Evolutionary conservation across 345 rosid genomes (phyloP), one percentile per base, ranked within the genome.

Genomic region (Raphanus sativus): DNA sequence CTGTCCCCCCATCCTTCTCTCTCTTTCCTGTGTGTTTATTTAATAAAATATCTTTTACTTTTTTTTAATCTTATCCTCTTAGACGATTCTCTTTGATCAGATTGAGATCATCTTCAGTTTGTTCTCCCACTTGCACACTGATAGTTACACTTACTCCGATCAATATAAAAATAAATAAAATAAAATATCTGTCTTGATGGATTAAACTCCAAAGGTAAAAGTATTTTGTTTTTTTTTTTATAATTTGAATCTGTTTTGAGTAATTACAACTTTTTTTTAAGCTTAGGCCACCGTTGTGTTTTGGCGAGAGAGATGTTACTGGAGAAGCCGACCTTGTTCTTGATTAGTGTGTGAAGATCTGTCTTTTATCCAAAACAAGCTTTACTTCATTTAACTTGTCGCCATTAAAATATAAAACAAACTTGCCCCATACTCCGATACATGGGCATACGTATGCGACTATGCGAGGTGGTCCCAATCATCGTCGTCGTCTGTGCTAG

Each of bases 401-500:
- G 26, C 16, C 9, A 62, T 17, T 73, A 62, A 1, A 63, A 52
- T 69, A 69, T 15, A 21, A 28, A 60, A 16, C 70, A 77, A 64
- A 5, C 26, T 1, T 62, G 17, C 17, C 77, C 81, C 81, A 72
- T 66, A 78, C 65, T 33, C 65, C 67, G 16, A 65, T 67, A 71
- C 71, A 77, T 71, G 81, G 76, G 76, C 71, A 77, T 70, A 71
- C 81, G 76, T 65, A 64, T 56, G 54, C 32, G 6, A 15, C 72
- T 65, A 64, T 56, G 54, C 32, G 6, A 15, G 61, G 81, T 78
- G 81, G 81, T 72, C 77, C 81, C 81, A 32, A 1, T 65, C 81
- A 55, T 78, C 81, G 68, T 77, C 81, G 62, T 71, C 72, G 76
- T 71, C 76, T 77, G 71, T 70, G 81, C 24, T 6, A 70, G 75